Conservation (phyloP, 2,329 filamentous ascomycete genomes). For the Pseudogymnoascus pannorum region DNA sequence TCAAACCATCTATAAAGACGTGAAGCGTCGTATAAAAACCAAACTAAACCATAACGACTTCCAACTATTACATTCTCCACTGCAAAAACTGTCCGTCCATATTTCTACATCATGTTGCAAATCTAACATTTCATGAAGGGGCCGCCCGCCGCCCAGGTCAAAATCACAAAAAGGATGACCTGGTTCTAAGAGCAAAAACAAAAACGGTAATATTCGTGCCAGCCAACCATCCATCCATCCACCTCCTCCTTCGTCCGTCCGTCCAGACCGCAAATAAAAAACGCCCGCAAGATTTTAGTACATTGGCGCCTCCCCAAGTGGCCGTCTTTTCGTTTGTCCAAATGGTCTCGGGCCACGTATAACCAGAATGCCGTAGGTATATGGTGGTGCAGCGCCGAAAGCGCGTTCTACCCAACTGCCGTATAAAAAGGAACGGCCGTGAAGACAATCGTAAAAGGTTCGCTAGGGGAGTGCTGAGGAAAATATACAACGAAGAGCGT, state of each 20-base stretch:
- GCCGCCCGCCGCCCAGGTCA: not conserved
- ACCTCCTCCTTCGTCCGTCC: not conserved
- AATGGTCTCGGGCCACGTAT: not conserved
- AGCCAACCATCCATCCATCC: not conserved
- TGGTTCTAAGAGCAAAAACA: not conserved
- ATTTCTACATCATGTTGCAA: not conserved
- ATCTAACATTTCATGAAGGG: conserved; percentile 7
- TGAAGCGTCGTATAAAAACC: not conserved
- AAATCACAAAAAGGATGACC: not conserved
- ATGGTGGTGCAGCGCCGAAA: not conserved
- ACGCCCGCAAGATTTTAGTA: conserved; percentile 4
- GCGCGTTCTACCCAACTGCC: not conserved
- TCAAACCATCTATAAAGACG: not conserved
- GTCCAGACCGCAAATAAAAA: conserved; percentile 3
- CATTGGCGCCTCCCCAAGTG: not conserved
- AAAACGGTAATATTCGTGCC: not conserved
- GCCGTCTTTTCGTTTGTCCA: not conserved
- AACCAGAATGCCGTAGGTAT: not conserved
- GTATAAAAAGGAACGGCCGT: not conserved
- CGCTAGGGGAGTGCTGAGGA: not conserved
- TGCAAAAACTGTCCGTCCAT: not conserved
- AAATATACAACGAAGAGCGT: conserved; percentile 2
- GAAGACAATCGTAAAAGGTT: not conserved
- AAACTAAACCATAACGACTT: not conserved
- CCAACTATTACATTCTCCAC: not conserved